Base-by-base conservation (phyloP, 176 grass and related monocot genomes). In the Aegilops longissima region DNA sequence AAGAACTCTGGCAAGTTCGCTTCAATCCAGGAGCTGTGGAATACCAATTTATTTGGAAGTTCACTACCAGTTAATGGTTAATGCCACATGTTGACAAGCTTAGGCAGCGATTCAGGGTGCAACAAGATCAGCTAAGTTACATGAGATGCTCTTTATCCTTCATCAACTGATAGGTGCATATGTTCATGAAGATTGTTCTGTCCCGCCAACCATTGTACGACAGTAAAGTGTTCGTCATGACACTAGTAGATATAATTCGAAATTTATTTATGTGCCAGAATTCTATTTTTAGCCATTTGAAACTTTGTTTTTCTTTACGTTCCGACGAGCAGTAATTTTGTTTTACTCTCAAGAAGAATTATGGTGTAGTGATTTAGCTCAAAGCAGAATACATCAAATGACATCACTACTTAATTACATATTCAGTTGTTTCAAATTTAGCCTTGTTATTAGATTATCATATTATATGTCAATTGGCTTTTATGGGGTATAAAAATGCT, bases 31-130 rank as follows among this genome's bases (percentile, higher is more conserved):
- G 40, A 66, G 58, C 21, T 79, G 7, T 34, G 1, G 3, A 78
- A 61, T 61, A 61, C 52, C 29, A 9, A 31, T 52, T 59, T 76
- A 36, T 35, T 78, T 58, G 52, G 1, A n/a, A 12, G 52, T 23
- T 78, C 52, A 62, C 16, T 51, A 20, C 17, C 35, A 61, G 73
- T 82, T 8, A 40, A 73, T 33, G 44, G 27, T 14, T 42, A 74
- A 74, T 59, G 61, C 33, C 30, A 74, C 39, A 74, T 83, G 77
- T 44, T 66, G 58, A 75, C 29, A 54, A 38, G 31, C 58, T 81
- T 61, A 69, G 14, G 23, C 13, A 29, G 18, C 23, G 27, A 12
- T 47, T 80, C 61, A 66, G 66, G 38, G 54, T 65, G 65, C 27
- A 84, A 68, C 0, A 59, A 42, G 33, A 78, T 61, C 6, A 35